These are phyloP conservation scores for Cladosporium phlei DNA, from an alignment of 2,329 filamentous ascomycete genomes.

Conservation along the genomic window DNA sequence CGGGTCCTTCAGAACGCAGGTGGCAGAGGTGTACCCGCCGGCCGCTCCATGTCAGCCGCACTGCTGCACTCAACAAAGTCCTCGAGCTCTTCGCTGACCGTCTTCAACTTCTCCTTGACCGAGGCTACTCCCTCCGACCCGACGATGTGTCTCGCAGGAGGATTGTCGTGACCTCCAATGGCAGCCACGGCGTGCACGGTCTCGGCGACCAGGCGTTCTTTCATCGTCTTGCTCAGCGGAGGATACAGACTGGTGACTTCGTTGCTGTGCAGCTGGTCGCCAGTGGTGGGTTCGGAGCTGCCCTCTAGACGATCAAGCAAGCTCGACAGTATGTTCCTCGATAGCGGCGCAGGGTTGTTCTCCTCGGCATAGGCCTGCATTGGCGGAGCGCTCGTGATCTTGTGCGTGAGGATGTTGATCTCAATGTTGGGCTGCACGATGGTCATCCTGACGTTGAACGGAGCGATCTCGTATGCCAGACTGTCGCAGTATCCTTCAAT, in stretches of 20 bases:
- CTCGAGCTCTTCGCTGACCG: slow-evolving; percentile 90
- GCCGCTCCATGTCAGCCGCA: slow-evolving; percentile 64
- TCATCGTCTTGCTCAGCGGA: slow-evolving; percentile 61
- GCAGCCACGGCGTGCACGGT: slow-evolving; percentile 87
- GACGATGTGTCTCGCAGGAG: slow-evolving; percentile 88
- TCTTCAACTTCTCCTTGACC: slow-evolving; percentile 94
- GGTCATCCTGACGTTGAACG: slow-evolving; percentile 94
- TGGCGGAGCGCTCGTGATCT: slow-evolving; percentile 76
- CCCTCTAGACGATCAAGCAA: slow-evolving; percentile 65
- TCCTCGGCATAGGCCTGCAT: slow-evolving; percentile 65
- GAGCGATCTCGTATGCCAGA: slow-evolving; percentile 87
- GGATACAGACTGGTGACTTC: slow-evolving; percentile 67
- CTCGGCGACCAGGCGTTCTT: slow-evolving; percentile 73
- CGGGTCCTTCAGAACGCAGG: slow-evolving; percentile 1
- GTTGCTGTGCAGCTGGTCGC: slow-evolving; percentile 43
- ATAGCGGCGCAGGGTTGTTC: slow-evolving; percentile 70
- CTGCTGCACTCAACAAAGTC: slow-evolving; percentile 90
- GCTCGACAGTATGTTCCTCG: slow-evolving; percentile 76
- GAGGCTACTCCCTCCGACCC: slow-evolving; percentile 80
- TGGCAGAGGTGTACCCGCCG: slow-evolving; percentile 8
- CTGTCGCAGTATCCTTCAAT: slow-evolving; percentile 93
- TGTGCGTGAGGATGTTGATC: slow-evolving; percentile 80
- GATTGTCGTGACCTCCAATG: slow-evolving; percentile 93
- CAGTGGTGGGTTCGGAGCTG: slow-evolving; percentile 37
- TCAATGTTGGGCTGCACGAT: slow-evolving; percentile 95